Evolutionary conservation across 768 basidiomycete genomes (phyloP), one percentile per base, ranked within the genome.

Genomic region (Daedalea quercina): DNA sequence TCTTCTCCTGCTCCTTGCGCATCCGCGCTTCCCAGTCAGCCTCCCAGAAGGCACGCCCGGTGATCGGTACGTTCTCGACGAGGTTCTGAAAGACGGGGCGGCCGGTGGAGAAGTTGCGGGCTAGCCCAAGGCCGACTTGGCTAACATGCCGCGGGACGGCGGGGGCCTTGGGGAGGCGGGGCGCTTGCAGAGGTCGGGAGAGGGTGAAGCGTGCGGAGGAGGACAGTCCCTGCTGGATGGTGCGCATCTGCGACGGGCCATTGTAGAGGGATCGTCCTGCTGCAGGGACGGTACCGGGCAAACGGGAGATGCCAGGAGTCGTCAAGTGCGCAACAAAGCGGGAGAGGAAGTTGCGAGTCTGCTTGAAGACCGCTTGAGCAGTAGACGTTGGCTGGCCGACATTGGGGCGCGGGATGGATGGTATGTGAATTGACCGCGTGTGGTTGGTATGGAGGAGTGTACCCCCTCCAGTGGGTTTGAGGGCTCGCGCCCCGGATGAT

Each of bases 71-170:
- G 50, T 70, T 70, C 64, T 90, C 79, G 1, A 81, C 81, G 40
- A 94, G 66, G 63, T 87, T 83, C 65, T 90, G 83, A 73, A 92
- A 91, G 42, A 91, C 76, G 2, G 87, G 85, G 2, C 85, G 80
- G 11, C 75, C 77, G 2, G 82, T 79, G 22, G 82, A 82, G 66
- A 93, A 94, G 60, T 82, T 87, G 34, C 90, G 74, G 0, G 84
- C 87, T 0, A 80, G 77, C 34, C 87, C 87, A 2, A 94, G 73
- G 3, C 91, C 91, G 20, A 93, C 78, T 55, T 89, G 84, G 0
- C 78, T 67, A 25, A 86, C 67, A 45, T 69, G 69, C 19, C 78
- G 67, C 8, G 80, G 80, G 2, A 78, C 66, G 13, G 69, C 57
- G 20, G 76, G 74, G 1, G 77, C 75, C n/a, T 76, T 77, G 9